These are phyloP conservation scores for Heliamphora pulchella DNA, from an alignment of 179 eudicot species.

Conservation along the genomic window DNA sequence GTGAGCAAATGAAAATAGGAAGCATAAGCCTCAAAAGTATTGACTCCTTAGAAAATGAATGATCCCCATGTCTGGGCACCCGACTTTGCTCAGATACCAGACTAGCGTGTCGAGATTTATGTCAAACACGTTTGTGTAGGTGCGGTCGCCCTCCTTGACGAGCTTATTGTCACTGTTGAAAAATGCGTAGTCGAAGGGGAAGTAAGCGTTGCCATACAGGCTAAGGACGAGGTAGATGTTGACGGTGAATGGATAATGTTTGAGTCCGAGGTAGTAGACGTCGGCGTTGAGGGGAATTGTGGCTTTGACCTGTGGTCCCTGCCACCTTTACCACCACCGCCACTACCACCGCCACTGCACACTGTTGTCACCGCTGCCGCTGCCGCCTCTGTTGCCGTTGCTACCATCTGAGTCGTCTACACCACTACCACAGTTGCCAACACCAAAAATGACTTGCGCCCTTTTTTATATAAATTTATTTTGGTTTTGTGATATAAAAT, in stretches of 20 bases:
- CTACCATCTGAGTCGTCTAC: no score
- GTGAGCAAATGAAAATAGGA: no score
- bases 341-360: no score
- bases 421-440: no score
- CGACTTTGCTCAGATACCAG: slow-evolving; percentile 59
- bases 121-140: slow-evolving; percentile 80
- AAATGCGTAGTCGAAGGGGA: slow-evolving; percentile 74
- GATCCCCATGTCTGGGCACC: slow-evolving; percentile 69
- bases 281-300: slow-evolving; percentile 89
- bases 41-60: neutral
- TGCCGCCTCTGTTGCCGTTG: no score
- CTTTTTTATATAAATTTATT: no score
- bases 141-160: slow-evolving; percentile 37
- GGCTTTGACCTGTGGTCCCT: slow-evolving; percentile 57
- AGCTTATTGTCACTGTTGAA: slow-evolving; percentile 63
- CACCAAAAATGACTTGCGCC: no score
- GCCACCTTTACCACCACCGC: slow-evolving; percentile 12
- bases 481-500: no score
- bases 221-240: slow-evolving; percentile 87
- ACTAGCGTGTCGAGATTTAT: slow-evolving; percentile 80
- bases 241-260: slow-evolving; percentile 49
- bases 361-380: no score
- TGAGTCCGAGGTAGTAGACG: slow-evolving; percentile 66
- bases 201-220: slow-evolving; percentile 62
- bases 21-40: no score